These are phyloP conservation scores for Salix viminalis DNA, from an alignment of 345 rosid genomes.

Conservation along the genomic window DNA sequence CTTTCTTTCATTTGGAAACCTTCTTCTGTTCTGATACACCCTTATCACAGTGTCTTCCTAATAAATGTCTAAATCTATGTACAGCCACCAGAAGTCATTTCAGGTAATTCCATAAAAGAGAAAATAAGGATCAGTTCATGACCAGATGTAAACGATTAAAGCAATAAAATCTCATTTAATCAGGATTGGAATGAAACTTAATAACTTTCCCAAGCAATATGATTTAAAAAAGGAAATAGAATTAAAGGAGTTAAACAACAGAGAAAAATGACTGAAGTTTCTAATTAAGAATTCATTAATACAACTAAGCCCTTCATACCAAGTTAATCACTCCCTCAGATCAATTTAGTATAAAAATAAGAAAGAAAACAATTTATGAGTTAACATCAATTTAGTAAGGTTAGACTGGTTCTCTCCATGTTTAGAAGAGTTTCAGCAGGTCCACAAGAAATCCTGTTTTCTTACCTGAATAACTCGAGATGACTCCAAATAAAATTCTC, in stretches of 20 bases:
- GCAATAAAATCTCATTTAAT: not conserved
- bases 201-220: not conserved
- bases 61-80: not conserved
- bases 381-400: not conserved
- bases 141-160: not conserved
- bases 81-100: not conserved
- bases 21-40: not conserved
- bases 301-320: not conserved
- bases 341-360: not conserved
- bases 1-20: not conserved
- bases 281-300: not conserved
- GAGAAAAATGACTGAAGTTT: not conserved
- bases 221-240: not conserved
- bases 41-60: not conserved
- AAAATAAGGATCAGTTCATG: not conserved
- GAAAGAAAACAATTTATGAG: not conserved
- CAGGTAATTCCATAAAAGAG: not conserved
- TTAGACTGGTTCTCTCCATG: not conserved
- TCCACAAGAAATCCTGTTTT: not conserved
- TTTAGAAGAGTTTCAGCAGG: not conserved
- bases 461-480: conserved; percentile 98
- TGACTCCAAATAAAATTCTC: conserved; percentile 98
- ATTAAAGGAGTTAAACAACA: not conserved
- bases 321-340: not conserved
- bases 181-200: not conserved